A percentile compares a stretch with the other conserved stretches of the same genome.
phyloP scores from a whole-genome alignment of 345 rosid species.

The Brassica napus region DNA sequence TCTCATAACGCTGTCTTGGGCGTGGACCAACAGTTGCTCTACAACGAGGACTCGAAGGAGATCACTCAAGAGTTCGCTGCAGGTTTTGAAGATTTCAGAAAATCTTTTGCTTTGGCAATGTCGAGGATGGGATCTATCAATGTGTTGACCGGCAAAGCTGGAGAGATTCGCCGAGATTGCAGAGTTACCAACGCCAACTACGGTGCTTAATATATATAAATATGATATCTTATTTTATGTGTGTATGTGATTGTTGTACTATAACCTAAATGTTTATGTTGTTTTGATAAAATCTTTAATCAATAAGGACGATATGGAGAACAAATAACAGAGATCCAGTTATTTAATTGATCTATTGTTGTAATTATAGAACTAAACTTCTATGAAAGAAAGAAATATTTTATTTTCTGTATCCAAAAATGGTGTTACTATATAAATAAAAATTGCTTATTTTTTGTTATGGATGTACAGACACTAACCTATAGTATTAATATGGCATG shows the following conservation, averaged over 20 bases:
- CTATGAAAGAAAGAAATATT: neutral
- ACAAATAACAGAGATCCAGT: constrained; percentile 5
- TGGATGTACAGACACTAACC: neutral
- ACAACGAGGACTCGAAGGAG: constrained; percentile 42
- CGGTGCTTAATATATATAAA: constrained; percentile 18
- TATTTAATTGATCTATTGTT: constrained; percentile 5
- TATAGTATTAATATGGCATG: neutral
- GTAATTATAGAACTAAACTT: neutral
- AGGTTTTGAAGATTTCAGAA: constrained; percentile 62
- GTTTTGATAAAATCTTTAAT: constrained; percentile 1
- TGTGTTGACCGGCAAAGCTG: constrained; percentile 60
- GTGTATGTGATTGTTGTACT: constrained; percentile 13
- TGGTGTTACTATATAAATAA: neutral
- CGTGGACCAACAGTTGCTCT: constrained; percentile 69
- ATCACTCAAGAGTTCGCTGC: constrained; percentile 57
- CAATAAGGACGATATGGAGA: constrained; percentile 19
- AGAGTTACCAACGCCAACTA: constrained; percentile 41
- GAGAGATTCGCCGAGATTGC: constrained; percentile 71
- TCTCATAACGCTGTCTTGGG: constrained; percentile 52
- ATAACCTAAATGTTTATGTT: neutral
- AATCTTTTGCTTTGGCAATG: constrained; percentile 65
- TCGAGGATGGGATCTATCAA: constrained; percentile 74
- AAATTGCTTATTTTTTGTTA: neutral
- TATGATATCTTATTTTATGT: neutral
- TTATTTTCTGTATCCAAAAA: neutral